Base-by-base conservation (phyloP, 2,329 filamentous ascomycete genomes). In the Penicillium sp. region DNA sequence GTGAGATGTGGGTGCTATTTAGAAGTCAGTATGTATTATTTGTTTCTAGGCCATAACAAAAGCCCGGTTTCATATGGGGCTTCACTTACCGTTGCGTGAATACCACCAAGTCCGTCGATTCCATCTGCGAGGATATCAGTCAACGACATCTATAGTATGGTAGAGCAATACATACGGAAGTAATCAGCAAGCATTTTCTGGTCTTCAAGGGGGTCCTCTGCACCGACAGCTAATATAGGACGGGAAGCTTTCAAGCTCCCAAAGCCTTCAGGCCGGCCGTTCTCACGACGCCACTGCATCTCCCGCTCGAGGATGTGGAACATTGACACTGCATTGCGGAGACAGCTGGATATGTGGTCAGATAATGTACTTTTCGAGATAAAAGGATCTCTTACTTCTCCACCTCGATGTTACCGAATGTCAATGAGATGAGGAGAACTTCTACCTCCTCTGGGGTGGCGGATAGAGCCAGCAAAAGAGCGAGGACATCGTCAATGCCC, bases 231-330 rank as follows among this genome's bases (percentile, higher is more conserved):
- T 33, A 99, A 86, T 41, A 96, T 81, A 8, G 93, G 93, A 76
- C 90, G 96, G 73, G 79, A 86, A 15, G 83, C 81, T 65, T 83
- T 85, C 74, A 97, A 78, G 8, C 86, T 82, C 51, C 87, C 87
- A 66, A 92, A 97, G 0, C 90, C 89, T 55, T 87, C 81, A 0
- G 84, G 77, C 55, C 81, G 83, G 19, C 89, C 89, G 42, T 86
- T 83, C 13, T 84, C 78, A 70, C 85, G 86, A 62, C 94, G 85
- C 93, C 93, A 97, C 65, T 85, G 82, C 66, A 91, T 82, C 77
- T 99, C 94, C 71, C 91, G 90, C 64, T 96, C 91, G 53, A 99
- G 83, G 58, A 96, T 88, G 69, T 97, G 89, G 78, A 99, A 97
- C 60, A 97, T 81, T 25, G 91, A 89, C 39, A 97, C 88, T 17